Base-by-base conservation (phyloP, 1,139 yeast species). In the Kodamaea arcana region DNA sequence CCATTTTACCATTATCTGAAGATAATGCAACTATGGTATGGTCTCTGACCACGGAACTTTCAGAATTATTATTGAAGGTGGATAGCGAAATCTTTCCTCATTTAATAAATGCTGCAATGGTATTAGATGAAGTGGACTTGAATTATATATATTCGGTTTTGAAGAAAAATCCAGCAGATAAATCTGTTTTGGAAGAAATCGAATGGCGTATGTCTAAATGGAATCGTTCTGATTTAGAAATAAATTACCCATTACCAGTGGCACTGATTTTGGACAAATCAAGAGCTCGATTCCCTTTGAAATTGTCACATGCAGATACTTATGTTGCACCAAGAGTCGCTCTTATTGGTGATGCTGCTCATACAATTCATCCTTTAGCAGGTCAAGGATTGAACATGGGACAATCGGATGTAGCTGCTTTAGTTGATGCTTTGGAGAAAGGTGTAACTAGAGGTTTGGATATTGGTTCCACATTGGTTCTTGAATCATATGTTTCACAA, bases 311-410 rank as follows among this genome's bases (percentile, higher is more conserved):
- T 52, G 95, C 96, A 3, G 97, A 92, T 51, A 76, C 85, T 1
- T 92, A 94, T 54, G 78, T 86, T 12, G 77, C 79, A 1, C 90
- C 85, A 4, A 70, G 98, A 46, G 75, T 90, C 23, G 98, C 97
- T 0, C 66, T 92, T 15, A 83, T 92, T 8, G 98, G 99, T 15
- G 99, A 92, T 60, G 98, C 99, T 1, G 98, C 97, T 0, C 99
- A 92, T 49, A 83, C 97, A 0, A 86, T 95, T 1, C 98, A 92
- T 56, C 98, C 99, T 2, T 69, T 92, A 40, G 97, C 97, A 2
- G 99, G 99, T 4, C 98, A 94, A 60, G 98, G 99, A 12, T 73
- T 92, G 41, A 92, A 92, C 56, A 88, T 92, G 95, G 98, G 98
- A n/a, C 97, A 90, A 56, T 80, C 83, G 24, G 99, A 92, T 53